Evolutionary conservation across 106 monocot genomes (phyloP), one percentile per base, ranked within the genome.

Genomic region (Dendrobium nobile): DNA sequence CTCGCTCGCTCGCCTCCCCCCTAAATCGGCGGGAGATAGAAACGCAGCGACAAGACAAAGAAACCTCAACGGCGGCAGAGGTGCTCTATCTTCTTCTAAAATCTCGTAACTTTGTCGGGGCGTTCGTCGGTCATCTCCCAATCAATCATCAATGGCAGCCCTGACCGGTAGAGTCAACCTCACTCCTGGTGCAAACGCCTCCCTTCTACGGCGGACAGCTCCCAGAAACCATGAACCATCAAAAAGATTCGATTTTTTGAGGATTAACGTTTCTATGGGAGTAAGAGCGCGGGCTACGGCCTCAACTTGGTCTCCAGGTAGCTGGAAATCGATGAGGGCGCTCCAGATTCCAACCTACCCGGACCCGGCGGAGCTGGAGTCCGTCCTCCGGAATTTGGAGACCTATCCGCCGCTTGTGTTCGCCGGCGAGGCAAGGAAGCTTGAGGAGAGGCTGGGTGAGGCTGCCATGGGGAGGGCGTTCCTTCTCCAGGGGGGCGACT

Each of bases 401-500:
- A 40, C 41, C 9, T 81, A 74, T 75, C 94, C 89, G 5, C 94
- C 91, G 16, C 85, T 94, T 65, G 94, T 94, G 59, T 94, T 91
- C 72, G 91, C 94, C 0, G 94, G 94, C 24, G 91, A 94, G 88
- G 91, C 89, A 61, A 80, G 93, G 84, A 85, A 82, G 75, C 72
- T 94, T 79, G 93, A 94, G 86, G 91, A 89, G 80, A 59, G 82
- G 73, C 83, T 94, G 18, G 89, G 87, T 19, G 88, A 91, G 58
- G 93, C 93, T 0, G 91, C 93, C 18, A 58, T 88, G 3, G 91
- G 94, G 58, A 75, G 77, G 79, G 89, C 94, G 20, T 94, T 94
- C 74, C 26, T 94, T 75, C 81, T 94, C 7, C 91, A 94, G 84
- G 93, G 93, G 3, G 93, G 91, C 41, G 93, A 93, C 43, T 93